Percentiles rank a stretch among this genome's conserved stretches.
phyloP scores from a whole-genome alignment of 495 filamentous ascomycete genomes.

The Lophium mytilinum region DNA sequence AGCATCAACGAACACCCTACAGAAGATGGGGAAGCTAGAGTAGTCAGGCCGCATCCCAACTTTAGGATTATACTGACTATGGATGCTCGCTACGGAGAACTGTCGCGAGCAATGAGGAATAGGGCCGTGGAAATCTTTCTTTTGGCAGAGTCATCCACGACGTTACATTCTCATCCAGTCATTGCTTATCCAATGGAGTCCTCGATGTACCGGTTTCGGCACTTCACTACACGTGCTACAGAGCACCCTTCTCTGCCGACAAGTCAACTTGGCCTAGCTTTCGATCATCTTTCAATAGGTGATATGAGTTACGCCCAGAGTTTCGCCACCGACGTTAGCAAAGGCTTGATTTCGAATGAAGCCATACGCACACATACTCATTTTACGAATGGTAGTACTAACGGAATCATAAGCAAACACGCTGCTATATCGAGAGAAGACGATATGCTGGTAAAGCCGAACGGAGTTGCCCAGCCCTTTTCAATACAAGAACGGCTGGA shows the following conservation, averaged over 20 bases:
- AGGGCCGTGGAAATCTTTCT: slow-evolving; percentile 86
- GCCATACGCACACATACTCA: background rate
- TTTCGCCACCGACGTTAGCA: slow-evolving; percentile 28
- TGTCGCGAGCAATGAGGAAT: slow-evolving; percentile 96
- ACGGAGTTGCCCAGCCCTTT: background rate
- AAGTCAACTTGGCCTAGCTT: slow-evolving; percentile 32
- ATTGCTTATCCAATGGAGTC: slow-evolving; percentile 35
- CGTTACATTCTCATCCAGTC: background rate
- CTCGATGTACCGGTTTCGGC: slow-evolving; percentile 43
- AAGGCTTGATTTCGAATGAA: slow-evolving; percentile 11
- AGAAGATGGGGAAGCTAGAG: slow-evolving; percentile 68
- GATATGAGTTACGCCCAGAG: slow-evolving; percentile 43
- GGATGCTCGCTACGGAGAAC: slow-evolving; percentile 85
- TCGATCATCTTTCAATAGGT: slow-evolving; percentile 49
- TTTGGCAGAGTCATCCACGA: slow-evolving; percentile 3
- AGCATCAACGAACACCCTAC: slow-evolving; percentile 87
- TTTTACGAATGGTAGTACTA: background rate
- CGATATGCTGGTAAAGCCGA: too few relatives aligned
- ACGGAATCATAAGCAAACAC: background rate
- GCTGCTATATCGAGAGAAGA: too few relatives aligned
- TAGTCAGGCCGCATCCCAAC: slow-evolving; percentile 73
- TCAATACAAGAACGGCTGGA: background rate
- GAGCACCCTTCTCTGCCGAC: slow-evolving; percentile 8
- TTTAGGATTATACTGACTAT: slow-evolving; percentile 93
- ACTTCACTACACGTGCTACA: slow-evolving; percentile 24